Percentiles rank a stretch among this genome's conserved stretches.
Evolutionary conservation across 2,329 filamentous ascomycete genomes (phyloP).

Genomic region (Cryoendolithus antarcticus): DNA sequence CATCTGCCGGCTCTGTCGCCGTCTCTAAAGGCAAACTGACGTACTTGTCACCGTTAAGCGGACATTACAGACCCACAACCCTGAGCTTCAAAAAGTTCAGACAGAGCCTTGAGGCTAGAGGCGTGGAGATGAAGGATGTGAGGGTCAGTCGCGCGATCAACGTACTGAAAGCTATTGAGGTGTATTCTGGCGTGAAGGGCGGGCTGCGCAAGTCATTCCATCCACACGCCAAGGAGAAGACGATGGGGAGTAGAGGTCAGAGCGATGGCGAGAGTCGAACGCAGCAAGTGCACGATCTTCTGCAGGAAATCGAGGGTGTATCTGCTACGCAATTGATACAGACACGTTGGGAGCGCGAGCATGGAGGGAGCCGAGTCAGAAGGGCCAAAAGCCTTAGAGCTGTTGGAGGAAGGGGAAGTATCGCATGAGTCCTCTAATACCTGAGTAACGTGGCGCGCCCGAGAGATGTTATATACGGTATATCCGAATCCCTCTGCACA

Average conservation of each 20-base stretch:
- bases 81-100: conserved; percentile 74
- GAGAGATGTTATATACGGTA: too few relatives aligned
- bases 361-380: neutral
- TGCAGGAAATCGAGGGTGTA: conserved; percentile 19
- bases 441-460: too few relatives aligned
- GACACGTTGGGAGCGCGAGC: conserved; percentile 8
- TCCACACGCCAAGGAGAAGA: neutral
- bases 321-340: conserved; percentile 7
- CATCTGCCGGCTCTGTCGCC: conserved; percentile 70
- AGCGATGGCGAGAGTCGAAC: conserved; percentile 46
- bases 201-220: conserved; percentile 31
- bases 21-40: conserved; percentile 66
- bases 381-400: too few relatives aligned
- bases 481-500: too few relatives aligned
- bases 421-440: too few relatives aligned
- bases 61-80: conserved; percentile 75
- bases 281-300: conserved; percentile 35
- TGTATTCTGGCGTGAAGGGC: conserved; percentile 57
- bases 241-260: conserved; percentile 40
- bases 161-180: conserved; percentile 66
- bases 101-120: conserved; percentile 54
- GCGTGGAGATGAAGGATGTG: conserved; percentile 65
- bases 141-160: conserved; percentile 70
- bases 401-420: too few relatives aligned
- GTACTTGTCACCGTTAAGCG: conserved; percentile 54